Percentiles rank a stretch among this genome's conserved stretches.
Evolutionary conservation across 352 stramenopile species (phyloP).

Genomic region (Peronospora destructor): DNA sequence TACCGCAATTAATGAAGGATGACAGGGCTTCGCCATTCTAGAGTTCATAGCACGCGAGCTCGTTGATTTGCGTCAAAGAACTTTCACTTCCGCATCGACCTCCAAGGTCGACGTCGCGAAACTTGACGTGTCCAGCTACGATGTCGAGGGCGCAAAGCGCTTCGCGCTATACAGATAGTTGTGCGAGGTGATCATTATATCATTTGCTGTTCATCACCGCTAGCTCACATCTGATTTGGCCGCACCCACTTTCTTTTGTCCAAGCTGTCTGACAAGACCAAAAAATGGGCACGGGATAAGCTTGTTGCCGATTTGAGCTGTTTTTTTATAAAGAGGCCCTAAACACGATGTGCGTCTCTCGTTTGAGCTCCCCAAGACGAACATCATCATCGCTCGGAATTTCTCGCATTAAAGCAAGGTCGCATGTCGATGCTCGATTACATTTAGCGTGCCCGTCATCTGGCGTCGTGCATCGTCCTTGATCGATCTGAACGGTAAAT

Average conservation of each 20-base stretch:
- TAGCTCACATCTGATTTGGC: too few species aligned
- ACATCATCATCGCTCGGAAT: background rate
- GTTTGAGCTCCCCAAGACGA: conserved; percentile 16
- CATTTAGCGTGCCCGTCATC: conserved; percentile 14
- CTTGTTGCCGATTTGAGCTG: conserved; percentile 7
- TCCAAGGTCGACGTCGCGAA: too few species aligned
- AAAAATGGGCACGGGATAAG: conserved; percentile 10
- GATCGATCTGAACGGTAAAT: conserved; percentile 6
- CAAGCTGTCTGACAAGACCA: conserved; percentile 1
- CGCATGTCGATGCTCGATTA: conserved; percentile 13
- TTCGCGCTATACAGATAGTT: too few species aligned
- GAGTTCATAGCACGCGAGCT: too few species aligned
- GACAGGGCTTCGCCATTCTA: too few species aligned
- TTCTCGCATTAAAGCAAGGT: conserved; percentile 14
- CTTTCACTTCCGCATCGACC: too few species aligned
- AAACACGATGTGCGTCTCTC: conserved; percentile 4
- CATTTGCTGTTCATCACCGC: too few species aligned
- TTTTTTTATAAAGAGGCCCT: conserved; percentile 7
- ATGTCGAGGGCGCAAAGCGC: too few species aligned
- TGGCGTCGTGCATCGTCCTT: conserved; percentile 11
- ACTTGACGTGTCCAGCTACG: too few species aligned
- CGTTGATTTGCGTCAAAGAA: too few species aligned
- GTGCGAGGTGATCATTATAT: too few species aligned
- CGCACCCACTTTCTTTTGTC: conserved; percentile 9
- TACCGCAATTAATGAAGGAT: too few species aligned